A percentile compares a stretch with the other conserved stretches of the same genome.
These are phyloP conservation scores for Heterobasidion annosum DNA, from an alignment of 1,284 basidiomycete genomes.

Conservation along the genomic window DNA sequence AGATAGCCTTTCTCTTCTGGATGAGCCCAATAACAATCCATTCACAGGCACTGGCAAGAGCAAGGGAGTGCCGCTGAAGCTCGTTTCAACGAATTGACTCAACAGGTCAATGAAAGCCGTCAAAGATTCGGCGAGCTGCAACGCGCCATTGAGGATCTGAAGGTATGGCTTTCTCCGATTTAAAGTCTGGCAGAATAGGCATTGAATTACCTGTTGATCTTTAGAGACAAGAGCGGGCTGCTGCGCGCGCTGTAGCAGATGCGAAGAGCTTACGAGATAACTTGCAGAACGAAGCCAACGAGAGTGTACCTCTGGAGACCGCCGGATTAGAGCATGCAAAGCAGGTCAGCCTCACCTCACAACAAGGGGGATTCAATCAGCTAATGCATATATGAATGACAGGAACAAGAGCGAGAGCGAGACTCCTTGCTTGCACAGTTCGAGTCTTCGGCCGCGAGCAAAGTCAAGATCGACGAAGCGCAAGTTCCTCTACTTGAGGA, in stretches of 20 bases:
- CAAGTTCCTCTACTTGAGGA: conserved; percentile 32
- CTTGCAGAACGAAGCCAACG: conserved; percentile 55
- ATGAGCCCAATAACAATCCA: neutral
- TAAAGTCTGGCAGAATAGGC: no score
- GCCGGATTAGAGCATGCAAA: conserved; percentile 54
- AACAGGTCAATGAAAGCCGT: conserved; percentile 3
- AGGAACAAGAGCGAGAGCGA: conserved; percentile 44
- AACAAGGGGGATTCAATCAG: neutral
- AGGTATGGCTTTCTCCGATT: neutral
- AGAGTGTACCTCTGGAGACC: conserved; percentile 68
- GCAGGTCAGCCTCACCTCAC: conserved; percentile 24
- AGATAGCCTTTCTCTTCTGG: neutral
- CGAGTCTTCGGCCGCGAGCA: conserved; percentile 30
- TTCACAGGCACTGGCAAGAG: neutral
- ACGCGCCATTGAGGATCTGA: neutral
- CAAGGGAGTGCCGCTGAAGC: conserved; percentile 12
- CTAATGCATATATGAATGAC: neutral
- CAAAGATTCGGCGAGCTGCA: conserved; percentile 4
- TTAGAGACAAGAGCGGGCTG: conserved; percentile 18
- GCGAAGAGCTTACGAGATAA: conserved; percentile 25
- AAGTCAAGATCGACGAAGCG: conserved; percentile 30
- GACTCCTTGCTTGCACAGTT: conserved; percentile 39
- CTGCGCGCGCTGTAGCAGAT: conserved; percentile 18
- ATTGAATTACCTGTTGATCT: no score
- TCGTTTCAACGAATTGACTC: conserved; percentile 6